phyloP scores from a whole-genome alignment of 78 protist genomes.

The Isochrysis galbana region DNA sequence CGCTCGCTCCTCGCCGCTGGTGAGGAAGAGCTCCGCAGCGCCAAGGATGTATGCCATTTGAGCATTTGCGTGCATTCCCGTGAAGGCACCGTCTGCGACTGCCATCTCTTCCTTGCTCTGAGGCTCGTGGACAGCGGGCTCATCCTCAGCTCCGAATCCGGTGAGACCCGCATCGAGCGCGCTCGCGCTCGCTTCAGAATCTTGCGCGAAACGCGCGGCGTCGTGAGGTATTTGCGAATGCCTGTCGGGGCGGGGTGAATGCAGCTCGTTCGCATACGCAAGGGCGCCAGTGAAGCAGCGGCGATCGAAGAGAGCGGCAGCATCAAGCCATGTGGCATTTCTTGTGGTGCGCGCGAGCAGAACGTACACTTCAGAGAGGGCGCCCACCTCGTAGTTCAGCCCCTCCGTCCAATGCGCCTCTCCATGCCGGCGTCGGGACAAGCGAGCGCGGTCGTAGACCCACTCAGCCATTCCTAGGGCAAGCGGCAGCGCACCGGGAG shows the following conservation, averaged over 20 bases:
- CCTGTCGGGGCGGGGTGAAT: too few species aligned
- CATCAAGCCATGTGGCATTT: background rate
- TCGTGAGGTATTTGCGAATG: too few species aligned
- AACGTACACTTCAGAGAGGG: background rate
- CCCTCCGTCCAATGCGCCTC: background rate
- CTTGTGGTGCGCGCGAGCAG: background rate
- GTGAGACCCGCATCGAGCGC: background rate
- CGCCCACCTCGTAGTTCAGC: conserved; percentile 22
- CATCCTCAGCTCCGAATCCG: background rate
- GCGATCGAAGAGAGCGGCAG: background rate
- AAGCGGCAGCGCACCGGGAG: background rate
- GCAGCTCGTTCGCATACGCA: background rate
- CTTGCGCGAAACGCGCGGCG: too few species aligned
- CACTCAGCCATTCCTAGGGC: background rate
- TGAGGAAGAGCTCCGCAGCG: background rate
- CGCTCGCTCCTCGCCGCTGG: background rate
- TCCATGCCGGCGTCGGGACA: background rate
- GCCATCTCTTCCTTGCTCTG: background rate
- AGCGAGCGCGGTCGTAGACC: background rate
- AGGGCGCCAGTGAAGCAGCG: background rate
- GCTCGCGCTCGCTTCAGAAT: background rate
- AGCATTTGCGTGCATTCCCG: conserved; percentile 12
- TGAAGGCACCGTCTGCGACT: background rate
- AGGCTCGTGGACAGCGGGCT: background rate
- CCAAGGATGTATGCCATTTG: background rate